Evolutionary conservation across 2,329 filamentous ascomycete genomes (phyloP).

Genomic region (Zasmidium cellare): DNA sequence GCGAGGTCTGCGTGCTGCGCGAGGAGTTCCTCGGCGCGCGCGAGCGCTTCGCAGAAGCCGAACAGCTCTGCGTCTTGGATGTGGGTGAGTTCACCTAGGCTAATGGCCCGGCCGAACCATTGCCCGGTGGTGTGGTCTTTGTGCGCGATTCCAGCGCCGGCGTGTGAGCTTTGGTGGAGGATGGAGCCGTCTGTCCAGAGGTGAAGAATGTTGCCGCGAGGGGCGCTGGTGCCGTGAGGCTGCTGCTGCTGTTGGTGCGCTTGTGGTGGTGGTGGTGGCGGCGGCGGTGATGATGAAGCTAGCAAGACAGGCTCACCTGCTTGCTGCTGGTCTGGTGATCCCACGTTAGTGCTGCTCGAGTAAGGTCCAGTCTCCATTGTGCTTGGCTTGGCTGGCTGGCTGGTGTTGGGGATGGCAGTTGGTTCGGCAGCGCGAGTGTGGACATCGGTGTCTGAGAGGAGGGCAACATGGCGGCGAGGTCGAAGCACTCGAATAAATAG

Average conservation of each 20-base stretch:
- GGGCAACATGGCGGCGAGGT: neutral
- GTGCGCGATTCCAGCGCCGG: neutral
- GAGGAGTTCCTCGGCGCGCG: neutral
- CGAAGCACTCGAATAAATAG: neutral
- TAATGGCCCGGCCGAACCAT: neutral
- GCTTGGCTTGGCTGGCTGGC: neutral
- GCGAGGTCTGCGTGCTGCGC: neutral
- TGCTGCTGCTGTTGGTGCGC: neutral
- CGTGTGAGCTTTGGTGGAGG: neutral
- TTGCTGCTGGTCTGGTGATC: neutral
- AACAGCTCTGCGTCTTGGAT: neutral
- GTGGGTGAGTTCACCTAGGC: neutral
- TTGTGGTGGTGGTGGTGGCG: too few relatives aligned
- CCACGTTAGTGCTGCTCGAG: neutral
- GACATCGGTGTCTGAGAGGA: too few relatives aligned
- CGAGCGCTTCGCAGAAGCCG: constrained; percentile 1
- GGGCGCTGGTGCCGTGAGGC: too few relatives aligned
- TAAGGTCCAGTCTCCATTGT: neutral
- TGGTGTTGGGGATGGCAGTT: neutral
- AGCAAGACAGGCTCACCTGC: neutral
- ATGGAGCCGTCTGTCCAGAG: neutral
- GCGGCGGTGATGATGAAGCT: neutral
- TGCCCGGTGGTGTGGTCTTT: neutral
- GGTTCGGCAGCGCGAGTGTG: neutral
- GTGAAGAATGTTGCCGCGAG: neutral